Conservation (phyloP, 148 eudicot genomes). For the Arctostaphylos glauca region DNA sequence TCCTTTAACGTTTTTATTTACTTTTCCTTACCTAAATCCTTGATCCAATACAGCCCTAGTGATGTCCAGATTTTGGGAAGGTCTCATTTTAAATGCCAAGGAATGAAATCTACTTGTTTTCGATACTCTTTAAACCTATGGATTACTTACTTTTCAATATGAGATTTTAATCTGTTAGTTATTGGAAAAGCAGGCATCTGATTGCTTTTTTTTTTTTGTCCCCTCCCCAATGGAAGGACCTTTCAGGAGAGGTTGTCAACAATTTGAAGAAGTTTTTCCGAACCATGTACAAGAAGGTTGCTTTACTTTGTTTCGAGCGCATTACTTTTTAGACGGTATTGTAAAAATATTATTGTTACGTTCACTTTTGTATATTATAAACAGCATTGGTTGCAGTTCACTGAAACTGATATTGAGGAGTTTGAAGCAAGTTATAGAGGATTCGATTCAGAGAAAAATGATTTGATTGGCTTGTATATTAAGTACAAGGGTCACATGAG, state of each 20-base stretch:
- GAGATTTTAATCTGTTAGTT: not conserved
- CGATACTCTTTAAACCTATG: not conserved
- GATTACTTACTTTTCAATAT: not conserved
- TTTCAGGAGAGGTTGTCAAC: constrained; percentile 68
- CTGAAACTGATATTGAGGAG: constrained; percentile 93
- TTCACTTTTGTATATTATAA: not conserved
- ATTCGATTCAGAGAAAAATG: constrained; percentile 86
- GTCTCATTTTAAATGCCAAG: not conserved
- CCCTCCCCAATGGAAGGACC: constrained; percentile 48
- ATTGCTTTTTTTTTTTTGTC: not conserved
- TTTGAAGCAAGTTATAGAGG: constrained; percentile 97
- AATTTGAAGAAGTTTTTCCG: constrained; percentile 74
- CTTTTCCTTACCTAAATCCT: not conserved
- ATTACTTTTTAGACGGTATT: not conserved
- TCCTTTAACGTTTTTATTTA: not conserved
- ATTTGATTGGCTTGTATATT: constrained; percentile 69
- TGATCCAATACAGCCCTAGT: not conserved
- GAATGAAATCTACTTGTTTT: not conserved
- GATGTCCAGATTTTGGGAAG: not conserved
- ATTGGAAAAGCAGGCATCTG: not conserved
- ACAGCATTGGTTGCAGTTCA: constrained; percentile 45
- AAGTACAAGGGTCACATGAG: constrained; percentile 87
- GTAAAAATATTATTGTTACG: not conserved
- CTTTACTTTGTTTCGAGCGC: not conserved
- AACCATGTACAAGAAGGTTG: constrained; percentile 75